A percentile compares a stretch with the other conserved stretches of the same genome.
Conservation (phyloP, 2,329 filamentous ascomycete genomes). For the Ophiostoma perfectum region DNA sequence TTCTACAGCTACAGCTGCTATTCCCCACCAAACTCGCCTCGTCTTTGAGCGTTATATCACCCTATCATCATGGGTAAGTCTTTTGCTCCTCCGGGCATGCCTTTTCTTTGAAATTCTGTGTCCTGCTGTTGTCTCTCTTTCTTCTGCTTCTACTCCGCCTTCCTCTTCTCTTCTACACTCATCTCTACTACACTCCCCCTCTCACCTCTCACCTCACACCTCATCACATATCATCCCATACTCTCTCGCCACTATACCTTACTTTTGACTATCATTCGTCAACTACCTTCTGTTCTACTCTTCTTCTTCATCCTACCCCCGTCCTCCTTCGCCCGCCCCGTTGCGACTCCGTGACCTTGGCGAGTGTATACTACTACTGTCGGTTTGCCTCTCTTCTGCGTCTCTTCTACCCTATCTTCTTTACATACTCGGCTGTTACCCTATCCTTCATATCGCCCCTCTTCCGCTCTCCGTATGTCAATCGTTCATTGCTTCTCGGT, state of each 20-base stretch:
- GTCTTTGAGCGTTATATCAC: conserved; percentile 13
- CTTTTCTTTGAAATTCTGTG: not conserved
- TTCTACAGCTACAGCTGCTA: not conserved
- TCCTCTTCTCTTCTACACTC: too few relatives aligned
- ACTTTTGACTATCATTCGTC: not conserved
- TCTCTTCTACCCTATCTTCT: not conserved
- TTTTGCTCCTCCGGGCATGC: not conserved
- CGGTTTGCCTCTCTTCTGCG: not conserved
- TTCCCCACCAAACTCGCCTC: conserved; percentile 9
- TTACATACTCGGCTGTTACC: not conserved
- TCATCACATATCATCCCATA: too few relatives aligned
- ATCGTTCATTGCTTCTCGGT: not conserved
- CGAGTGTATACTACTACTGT: not conserved
- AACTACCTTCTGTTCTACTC: not conserved
- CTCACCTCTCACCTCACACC: too few relatives aligned
- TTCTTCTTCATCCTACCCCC: not conserved
- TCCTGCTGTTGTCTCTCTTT: not conserved
- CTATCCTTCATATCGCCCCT: not conserved
- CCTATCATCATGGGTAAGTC: conserved; percentile 24
- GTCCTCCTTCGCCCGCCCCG: not conserved
- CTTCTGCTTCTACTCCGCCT: not conserved
- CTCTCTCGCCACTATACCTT: not conserved
- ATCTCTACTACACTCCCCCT: too few relatives aligned
- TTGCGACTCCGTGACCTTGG: not conserved
- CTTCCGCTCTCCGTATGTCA: not conserved